Percentiles rank a stretch among this genome's conserved stretches.
phyloP scores from a whole-genome alignment of 176 grass and related monocot genomes.

The Bothriochloa decipiens region DNA sequence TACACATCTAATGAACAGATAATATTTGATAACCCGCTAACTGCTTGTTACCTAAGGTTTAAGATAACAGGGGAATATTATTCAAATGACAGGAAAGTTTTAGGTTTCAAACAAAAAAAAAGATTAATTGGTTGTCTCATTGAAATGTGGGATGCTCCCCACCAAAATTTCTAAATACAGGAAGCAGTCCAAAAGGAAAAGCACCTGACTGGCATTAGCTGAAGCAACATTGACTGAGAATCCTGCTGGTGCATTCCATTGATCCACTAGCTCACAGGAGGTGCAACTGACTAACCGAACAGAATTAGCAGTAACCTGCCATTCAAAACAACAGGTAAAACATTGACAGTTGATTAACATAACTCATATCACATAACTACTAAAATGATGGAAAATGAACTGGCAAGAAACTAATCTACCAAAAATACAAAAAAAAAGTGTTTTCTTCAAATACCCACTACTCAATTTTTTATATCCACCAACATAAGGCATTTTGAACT shows the following conservation, averaged over 20 bases:
- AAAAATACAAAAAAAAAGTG: not conserved
- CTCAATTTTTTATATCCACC: not conserved
- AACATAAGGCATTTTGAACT: not conserved
- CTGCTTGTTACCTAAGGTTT: not conserved
- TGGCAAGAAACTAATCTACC: not conserved
- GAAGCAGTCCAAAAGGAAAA: not conserved
- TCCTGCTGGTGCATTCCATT: constrained; percentile 85
- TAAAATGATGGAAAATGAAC: constrained; percentile 7
- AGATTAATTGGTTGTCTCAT: not conserved
- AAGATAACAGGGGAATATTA: not conserved
- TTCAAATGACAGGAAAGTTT: not conserved
- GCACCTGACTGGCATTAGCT: constrained; percentile 90
- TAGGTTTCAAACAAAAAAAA: not conserved
- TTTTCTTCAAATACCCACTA: not conserved
- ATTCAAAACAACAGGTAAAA: constrained; percentile 36
- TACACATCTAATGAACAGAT: not conserved
- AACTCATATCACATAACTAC: too few species aligned
- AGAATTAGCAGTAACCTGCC: constrained; percentile 81
- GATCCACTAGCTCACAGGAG: constrained; percentile 83
- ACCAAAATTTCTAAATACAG: not conserved
- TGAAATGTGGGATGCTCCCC: not conserved
- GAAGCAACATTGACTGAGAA: constrained; percentile 95
- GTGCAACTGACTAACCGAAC: constrained; percentile 84
- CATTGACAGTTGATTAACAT: not conserved
- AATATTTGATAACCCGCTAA: not conserved